Evolutionary conservation across 768 basidiomycete genomes (phyloP).

Genomic region (Leccinum rimulosum): DNA sequence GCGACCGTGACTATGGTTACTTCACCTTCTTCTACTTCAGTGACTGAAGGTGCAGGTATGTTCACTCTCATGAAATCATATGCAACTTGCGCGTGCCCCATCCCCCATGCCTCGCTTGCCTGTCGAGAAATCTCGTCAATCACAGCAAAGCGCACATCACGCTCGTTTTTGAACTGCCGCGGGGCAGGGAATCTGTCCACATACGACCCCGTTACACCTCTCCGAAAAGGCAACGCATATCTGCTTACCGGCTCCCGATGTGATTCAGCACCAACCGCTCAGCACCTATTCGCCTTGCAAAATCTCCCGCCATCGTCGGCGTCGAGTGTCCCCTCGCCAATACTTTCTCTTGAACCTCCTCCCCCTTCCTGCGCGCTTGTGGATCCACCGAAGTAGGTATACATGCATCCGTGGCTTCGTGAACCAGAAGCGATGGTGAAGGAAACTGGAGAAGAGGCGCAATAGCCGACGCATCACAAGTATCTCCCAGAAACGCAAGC

Average conservation of each 20-base stretch:
- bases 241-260: constrained; percentile 60
- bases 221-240: neutral
- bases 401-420: constrained; percentile 79
- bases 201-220: neutral
- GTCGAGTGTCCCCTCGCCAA: constrained; percentile 76
- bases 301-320: constrained; percentile 72
- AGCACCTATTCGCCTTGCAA: constrained; percentile 62
- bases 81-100: constrained; percentile 49
- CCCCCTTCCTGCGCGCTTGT: constrained; percentile 41
- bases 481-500: constrained; percentile 77
- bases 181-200: constrained; percentile 52
- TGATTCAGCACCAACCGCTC: constrained; percentile 72
- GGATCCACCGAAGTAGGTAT: constrained; percentile 57
- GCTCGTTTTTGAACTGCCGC: constrained; percentile 28
- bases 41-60: constrained; percentile 28
- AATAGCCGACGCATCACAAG: constrained; percentile 59
- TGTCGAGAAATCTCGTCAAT: constrained; percentile 61
- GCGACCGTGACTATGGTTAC: neutral
- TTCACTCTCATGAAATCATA: constrained; percentile 52
- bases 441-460: constrained; percentile 52
- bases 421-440: constrained; percentile 67
- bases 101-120: constrained; percentile 58
- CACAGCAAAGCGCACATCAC: constrained; percentile 40
- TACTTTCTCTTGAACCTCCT: constrained; percentile 46
- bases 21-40: neutral